Evolutionary conservation across 2,329 filamentous ascomycete genomes (phyloP).

Genomic region (Venturia nashicola): DNA sequence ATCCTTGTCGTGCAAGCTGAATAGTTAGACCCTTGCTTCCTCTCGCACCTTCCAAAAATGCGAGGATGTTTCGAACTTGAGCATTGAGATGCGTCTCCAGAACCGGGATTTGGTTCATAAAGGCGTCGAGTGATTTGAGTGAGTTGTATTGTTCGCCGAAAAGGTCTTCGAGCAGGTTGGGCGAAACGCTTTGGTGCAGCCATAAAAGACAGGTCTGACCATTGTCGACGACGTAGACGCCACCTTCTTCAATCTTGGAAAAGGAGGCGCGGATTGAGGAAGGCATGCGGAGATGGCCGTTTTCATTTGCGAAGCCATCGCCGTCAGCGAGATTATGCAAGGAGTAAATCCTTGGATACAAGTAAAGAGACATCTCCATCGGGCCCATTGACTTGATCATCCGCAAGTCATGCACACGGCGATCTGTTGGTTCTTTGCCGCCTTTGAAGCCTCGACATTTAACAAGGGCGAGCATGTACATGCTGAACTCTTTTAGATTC

Average conservation of each 20-base stretch:
- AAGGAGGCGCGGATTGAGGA: constrained; percentile 72
- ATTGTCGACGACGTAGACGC: constrained; percentile 90
- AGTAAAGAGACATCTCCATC: constrained; percentile 75
- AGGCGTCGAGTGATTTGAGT: constrained; percentile 69
- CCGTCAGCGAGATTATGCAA: constrained; percentile 78
- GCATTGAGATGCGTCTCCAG: constrained; percentile 88
- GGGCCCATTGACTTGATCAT: constrained; percentile 82
- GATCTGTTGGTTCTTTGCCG: constrained; percentile 79
- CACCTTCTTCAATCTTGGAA: constrained; percentile 78
- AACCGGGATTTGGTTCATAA: constrained; percentile 66
- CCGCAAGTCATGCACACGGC: constrained; percentile 81
- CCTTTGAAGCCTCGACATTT: constrained; percentile 91
- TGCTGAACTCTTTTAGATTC: constrained; percentile 88
- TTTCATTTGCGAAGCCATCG: constrained; percentile 88
- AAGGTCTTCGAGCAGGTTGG: constrained; percentile 79
- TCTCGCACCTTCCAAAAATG: constrained; percentile 68
- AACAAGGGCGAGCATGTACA: constrained; percentile 84
- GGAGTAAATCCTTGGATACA: constrained; percentile 88
- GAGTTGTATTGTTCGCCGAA: constrained; percentile 66
- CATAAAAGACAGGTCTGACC: constrained; percentile 85
- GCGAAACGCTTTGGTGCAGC: constrained; percentile 85
- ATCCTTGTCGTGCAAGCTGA: constrained; percentile 80
- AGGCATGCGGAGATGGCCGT: constrained; percentile 78
- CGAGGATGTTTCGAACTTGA: constrained; percentile 85
- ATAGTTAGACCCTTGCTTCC: constrained; percentile 81